A percentile compares a stretch with the other conserved stretches of the same genome.
These are phyloP conservation scores for Sporothrix globosa DNA, from an alignment of 2,329 filamentous ascomycete species.

Conservation along the genomic window DNA sequence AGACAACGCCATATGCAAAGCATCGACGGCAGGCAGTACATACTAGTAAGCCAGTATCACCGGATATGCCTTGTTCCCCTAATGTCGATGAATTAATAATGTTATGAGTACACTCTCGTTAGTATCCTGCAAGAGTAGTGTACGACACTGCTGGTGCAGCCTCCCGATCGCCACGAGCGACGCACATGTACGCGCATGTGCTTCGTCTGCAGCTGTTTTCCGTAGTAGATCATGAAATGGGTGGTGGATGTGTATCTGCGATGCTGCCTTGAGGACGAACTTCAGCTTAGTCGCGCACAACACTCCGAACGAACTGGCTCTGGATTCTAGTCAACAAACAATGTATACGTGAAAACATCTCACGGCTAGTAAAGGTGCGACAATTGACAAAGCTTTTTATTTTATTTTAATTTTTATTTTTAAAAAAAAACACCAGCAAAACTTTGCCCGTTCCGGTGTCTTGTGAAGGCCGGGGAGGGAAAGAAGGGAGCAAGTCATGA, in stretches of 20 bases:
- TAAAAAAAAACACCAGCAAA: constrained; percentile 10
- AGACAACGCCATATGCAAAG: neutral
- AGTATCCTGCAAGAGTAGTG: neutral
- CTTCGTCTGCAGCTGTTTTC: constrained; percentile 1
- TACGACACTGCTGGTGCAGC: neutral
- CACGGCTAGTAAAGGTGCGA: neutral
- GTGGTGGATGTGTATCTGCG: neutral
- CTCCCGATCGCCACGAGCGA: neutral
- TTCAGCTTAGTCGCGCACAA: neutral
- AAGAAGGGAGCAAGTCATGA: neutral
- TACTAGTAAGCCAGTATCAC: neutral
- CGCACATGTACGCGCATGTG: neutral
- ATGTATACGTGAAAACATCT: neutral
- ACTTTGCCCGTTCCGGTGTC: constrained; percentile 22
- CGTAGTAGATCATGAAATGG: neutral
- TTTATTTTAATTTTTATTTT: no score
- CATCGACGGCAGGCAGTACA: neutral
- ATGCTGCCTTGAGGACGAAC: neutral
- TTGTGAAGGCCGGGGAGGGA: neutral
- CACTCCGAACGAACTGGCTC: neutral
- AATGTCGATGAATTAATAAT: neutral
- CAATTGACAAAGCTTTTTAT: neutral
- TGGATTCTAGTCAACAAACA: neutral
- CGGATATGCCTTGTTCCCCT: neutral
- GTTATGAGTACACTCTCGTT: neutral